Percentiles rank a stretch among this genome's conserved stretches.
Evolutionary conservation across 768 basidiomycete genomes (phyloP).

Genomic region (Russula abietina): DNA sequence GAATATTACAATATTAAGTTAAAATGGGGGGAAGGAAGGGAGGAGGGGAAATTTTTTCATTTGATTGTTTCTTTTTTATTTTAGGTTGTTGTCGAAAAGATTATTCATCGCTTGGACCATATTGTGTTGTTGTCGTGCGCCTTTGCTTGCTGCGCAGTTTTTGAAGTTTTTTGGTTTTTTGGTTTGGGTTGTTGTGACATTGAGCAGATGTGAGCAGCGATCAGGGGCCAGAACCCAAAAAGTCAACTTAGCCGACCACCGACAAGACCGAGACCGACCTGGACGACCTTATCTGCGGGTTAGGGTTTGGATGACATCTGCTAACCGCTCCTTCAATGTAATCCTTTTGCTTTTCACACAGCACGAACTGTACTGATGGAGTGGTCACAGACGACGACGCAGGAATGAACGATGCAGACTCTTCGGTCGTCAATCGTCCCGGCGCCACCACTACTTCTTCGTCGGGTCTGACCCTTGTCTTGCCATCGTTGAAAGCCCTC

Average conservation of each 20-base stretch:
- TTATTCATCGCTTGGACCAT: too few species aligned
- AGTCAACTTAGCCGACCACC: not conserved
- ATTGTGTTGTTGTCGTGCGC: too few species aligned
- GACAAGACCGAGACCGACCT: too few species aligned
- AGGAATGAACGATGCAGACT: conserved; percentile 8
- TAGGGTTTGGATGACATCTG: not conserved
- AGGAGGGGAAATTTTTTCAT: too few species aligned
- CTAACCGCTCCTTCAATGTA: not conserved
- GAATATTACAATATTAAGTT: too few species aligned
- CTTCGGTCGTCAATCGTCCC: not conserved
- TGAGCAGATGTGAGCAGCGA: too few species aligned
- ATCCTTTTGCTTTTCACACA: not conserved
- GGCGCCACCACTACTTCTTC: conserved; percentile 9
- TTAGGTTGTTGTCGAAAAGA: too few species aligned
- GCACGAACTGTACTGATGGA: not conserved
- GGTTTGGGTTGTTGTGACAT: not conserved
- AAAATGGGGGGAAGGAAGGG: too few species aligned
- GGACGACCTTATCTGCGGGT: not conserved
- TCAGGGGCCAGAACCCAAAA: not conserved
- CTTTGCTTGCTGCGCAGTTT: too few species aligned
- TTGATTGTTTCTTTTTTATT: too few species aligned
- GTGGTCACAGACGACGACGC: not conserved
- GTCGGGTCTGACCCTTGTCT: conserved; percentile 57
- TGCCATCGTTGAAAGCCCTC: conserved; percentile 59
- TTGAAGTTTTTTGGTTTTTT: too few species aligned